Evolutionary conservation across 2,329 filamentous ascomycete genomes (phyloP).

Genomic region (Colletotrichum viniferum): DNA sequence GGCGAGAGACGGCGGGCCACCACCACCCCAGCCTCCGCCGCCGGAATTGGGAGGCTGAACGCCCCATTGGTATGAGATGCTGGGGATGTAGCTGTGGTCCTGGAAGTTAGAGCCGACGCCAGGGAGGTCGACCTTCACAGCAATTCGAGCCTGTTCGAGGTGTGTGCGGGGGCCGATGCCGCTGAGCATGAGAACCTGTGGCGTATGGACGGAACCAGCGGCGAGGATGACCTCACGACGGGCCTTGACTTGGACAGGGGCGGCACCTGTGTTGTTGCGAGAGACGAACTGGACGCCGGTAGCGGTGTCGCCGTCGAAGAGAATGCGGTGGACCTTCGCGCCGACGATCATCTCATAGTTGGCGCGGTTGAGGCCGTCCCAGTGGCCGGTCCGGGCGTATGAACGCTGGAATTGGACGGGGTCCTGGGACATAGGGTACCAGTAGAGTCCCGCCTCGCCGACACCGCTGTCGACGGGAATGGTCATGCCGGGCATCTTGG

Average conservation of each 20-base stretch:
- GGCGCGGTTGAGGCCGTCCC: slow-evolving; percentile 25
- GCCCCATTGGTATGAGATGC: slow-evolving; percentile 23
- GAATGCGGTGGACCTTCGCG: slow-evolving; percentile 25
- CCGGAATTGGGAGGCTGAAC: slow-evolving; percentile 1
- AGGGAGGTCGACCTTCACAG: slow-evolving; percentile 42
- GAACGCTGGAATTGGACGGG: slow-evolving; percentile 25
- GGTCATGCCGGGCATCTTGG: slow-evolving; percentile 27
- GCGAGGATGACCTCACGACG: slow-evolving; percentile 41
- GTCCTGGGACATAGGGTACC: slow-evolving; percentile 28
- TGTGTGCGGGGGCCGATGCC: slow-evolving; percentile 44
- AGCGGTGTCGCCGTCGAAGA: slow-evolving; percentile 27
- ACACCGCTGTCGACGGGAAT: slow-evolving; percentile 27
- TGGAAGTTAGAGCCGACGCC: slow-evolving; percentile 49
- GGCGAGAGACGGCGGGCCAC: slow-evolving; percentile 23
- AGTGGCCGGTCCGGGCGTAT: slow-evolving; percentile 30
- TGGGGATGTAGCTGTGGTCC: slow-evolving; percentile 36
- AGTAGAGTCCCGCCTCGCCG: slow-evolving; percentile 30
- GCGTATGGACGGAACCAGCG: slow-evolving; percentile 40
- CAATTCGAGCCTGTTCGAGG: slow-evolving; percentile 38
- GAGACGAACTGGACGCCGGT: slow-evolving; percentile 32
- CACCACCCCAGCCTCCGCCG: slow-evolving; percentile 4
- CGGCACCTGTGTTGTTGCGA: slow-evolving; percentile 17
- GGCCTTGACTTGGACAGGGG: slow-evolving; percentile 27
- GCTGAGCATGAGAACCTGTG: slow-evolving; percentile 46
- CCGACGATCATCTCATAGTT: slow-evolving; percentile 30